Evolutionary conservation across 148 eudicot species (phyloP), one percentile per base, ranked within the genome.

Genomic region (Fagopyrum tataricum): DNA sequence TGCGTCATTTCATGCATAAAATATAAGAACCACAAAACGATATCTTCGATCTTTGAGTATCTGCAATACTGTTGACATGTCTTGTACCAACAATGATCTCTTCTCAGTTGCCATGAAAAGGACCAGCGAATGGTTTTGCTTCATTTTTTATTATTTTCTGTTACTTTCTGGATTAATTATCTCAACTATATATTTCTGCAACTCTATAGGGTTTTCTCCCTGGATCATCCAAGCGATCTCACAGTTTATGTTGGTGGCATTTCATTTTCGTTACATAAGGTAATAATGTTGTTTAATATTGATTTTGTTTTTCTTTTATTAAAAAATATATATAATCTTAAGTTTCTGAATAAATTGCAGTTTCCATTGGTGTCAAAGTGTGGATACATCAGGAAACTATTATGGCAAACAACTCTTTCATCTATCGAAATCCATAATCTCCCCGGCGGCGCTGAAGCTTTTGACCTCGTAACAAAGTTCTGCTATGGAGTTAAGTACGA

Each of bases 211-310:
- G 86, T 91, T 73, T 83, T 84, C 77, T 89, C 98, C 39, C 97
- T 86, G 82, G 97, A 94, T 70, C 76, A 91, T 74, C 91, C 92
- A 0, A 89, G 95, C 75, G 98, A 94, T 84, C 74, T 94, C 81
- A 89, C 85, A 14, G 82, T 94, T 76, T 76, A 58, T 64, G 92
- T 81, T 51, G 92, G 84, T 31, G 89, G 80, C 78, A 74, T 86
- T 82, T 84, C 97, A 56, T 94, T 94, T 82, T 79, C 91, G 20
- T 78, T 94, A 82, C 98, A 94, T 86, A 89, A 91, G 97, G 95
- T 90, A 74, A 58, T 90, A 74, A 58, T 15, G 8, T 58, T n/a
- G 64, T 58, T 58, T 23, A 7, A n/a, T 58, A 12, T 8, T 58
- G 8, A 4, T 58, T 17, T 58, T 58, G 17, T 11, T 14, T 56